Conservation (phyloP, 306 rosid genomes). For the Cucurbita moschata region DNA sequence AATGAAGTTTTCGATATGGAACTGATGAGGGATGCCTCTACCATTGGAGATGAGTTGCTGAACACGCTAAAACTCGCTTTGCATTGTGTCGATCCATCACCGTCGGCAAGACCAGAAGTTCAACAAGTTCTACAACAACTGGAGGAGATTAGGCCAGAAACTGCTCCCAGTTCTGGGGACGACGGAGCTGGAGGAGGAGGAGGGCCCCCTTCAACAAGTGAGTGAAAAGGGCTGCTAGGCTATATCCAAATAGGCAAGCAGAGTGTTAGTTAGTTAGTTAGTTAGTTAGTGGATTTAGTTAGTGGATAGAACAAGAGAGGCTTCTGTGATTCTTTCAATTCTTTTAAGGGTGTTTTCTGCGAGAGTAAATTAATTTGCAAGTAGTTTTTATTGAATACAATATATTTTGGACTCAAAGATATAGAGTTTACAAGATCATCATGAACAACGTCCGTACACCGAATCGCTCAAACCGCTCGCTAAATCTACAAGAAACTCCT, state of each 20-base stretch:
- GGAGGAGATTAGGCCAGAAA: conserved; percentile 57
- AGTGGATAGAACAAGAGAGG: neutral
- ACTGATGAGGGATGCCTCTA: conserved; percentile 54
- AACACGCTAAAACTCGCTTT: conserved; percentile 72
- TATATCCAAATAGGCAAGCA: neutral
- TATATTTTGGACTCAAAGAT: neutral
- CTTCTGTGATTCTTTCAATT: neutral
- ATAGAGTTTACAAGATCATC: neutral
- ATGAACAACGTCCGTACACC: neutral
- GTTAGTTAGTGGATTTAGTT: too few species aligned
- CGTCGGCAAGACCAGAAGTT: conserved; percentile 62
- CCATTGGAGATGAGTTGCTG: conserved; percentile 53
- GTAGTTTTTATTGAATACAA: neutral
- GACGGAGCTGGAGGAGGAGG: conserved; percentile 8
- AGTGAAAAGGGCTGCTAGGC: neutral
- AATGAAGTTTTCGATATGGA: conserved; percentile 91
- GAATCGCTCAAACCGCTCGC: neutral
- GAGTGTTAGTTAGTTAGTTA: neutral
- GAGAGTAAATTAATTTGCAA: neutral
- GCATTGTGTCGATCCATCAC: conserved; percentile 87
- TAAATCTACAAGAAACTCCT: conserved; percentile 7
- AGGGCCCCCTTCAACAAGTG: neutral
- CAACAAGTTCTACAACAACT: conserved; percentile 63
- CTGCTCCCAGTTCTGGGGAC: conserved; percentile 28
- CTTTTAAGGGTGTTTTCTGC: neutral